A percentile compares a stretch with the other conserved stretches of the same genome.
phyloP scores from a whole-genome alignment of 371 early-diverging fungal species.

The Umbelopsis sp. region DNA sequence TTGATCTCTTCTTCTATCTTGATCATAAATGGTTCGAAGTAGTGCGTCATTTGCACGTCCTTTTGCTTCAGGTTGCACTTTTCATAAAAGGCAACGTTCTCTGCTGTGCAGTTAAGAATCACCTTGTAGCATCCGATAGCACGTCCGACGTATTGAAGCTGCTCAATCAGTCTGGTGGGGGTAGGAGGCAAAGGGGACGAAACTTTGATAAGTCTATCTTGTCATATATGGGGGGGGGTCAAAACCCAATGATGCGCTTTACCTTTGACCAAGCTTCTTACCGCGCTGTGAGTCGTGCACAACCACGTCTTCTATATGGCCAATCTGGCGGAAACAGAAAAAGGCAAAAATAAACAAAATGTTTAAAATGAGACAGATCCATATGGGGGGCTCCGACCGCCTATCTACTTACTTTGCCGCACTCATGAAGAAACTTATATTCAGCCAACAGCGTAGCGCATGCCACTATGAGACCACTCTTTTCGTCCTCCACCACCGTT shows the following conservation, averaged over 20 bases:
- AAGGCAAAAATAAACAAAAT: not conserved
- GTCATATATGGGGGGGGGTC: not conserved
- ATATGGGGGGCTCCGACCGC: not conserved
- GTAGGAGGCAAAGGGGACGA: not conserved
- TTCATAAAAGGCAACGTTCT: constrained; percentile 91
- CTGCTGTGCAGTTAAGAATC: constrained; percentile 83
- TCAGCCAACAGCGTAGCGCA: constrained; percentile 94
- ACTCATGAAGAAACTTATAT: constrained; percentile 87
- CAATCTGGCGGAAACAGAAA: constrained; percentile 42
- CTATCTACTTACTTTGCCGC: constrained; percentile 68
- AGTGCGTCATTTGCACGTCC: constrained; percentile 84
- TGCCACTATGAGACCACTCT: constrained; percentile 69
- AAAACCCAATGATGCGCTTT: not conserved
- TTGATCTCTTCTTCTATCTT: constrained; percentile 5
- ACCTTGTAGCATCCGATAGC: constrained; percentile 74
- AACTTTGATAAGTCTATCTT: not conserved
- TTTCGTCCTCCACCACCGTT: constrained; percentile 74
- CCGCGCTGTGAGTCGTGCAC: constrained; percentile 89
- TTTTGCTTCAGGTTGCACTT: constrained; percentile 91
- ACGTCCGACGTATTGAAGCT: constrained; percentile 59
- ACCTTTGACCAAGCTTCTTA: constrained; percentile 69
- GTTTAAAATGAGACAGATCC: not conserved
- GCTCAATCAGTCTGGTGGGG: constrained; percentile 56
- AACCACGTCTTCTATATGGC: constrained; percentile 90
- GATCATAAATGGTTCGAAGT: constrained; percentile 34